These are phyloP conservation scores for Celoporthe dispersa DNA, from an alignment of 2,329 filamentous ascomycete species.

Conservation along the genomic window DNA sequence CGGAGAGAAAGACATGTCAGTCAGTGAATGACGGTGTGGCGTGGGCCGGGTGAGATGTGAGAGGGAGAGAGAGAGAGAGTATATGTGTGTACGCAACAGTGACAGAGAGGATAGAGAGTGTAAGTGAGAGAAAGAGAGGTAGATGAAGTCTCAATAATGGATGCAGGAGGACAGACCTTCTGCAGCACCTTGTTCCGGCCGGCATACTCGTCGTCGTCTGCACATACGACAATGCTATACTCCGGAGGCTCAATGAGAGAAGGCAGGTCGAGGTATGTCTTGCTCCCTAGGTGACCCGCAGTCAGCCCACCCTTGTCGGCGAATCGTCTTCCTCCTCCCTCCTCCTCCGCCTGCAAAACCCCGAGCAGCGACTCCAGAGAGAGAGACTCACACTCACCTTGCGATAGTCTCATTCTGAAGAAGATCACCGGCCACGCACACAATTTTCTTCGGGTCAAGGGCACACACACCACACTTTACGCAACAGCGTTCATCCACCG, in stretches of 20 bases:
- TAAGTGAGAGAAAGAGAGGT: background rate
- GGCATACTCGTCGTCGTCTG: constrained; percentile 30
- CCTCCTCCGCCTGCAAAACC: background rate
- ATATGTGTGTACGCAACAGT: too few relatives aligned
- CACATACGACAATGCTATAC: constrained; percentile 29
- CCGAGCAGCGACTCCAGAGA: background rate
- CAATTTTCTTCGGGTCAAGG: constrained; percentile 6
- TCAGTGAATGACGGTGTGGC: background rate
- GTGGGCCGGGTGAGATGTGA: constrained; percentile 5
- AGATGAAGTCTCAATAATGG: background rate
- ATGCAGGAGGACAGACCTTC: constrained; percentile 23
- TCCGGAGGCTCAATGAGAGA: constrained; percentile 29
- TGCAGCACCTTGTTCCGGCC: constrained; percentile 27
- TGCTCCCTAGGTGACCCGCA: constrained; percentile 22
- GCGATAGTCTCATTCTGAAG: constrained; percentile 30
- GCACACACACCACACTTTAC: constrained; percentile 11
- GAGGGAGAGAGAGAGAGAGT: background rate
- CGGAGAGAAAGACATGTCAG: constrained; percentile 1
- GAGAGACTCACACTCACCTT: constrained; percentile 25
- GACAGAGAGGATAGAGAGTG: background rate
- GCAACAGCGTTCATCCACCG: constrained; percentile 16
- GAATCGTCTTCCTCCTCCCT: background rate
- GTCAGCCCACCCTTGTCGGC: constrained; percentile 18
- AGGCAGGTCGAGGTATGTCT: constrained; percentile 30
- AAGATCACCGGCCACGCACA: constrained; percentile 11